Evolutionary conservation across 2,329 filamentous ascomycete species (phyloP), one percentile per base, ranked within the genome.

Genomic region (Penicillium sp.): DNA sequence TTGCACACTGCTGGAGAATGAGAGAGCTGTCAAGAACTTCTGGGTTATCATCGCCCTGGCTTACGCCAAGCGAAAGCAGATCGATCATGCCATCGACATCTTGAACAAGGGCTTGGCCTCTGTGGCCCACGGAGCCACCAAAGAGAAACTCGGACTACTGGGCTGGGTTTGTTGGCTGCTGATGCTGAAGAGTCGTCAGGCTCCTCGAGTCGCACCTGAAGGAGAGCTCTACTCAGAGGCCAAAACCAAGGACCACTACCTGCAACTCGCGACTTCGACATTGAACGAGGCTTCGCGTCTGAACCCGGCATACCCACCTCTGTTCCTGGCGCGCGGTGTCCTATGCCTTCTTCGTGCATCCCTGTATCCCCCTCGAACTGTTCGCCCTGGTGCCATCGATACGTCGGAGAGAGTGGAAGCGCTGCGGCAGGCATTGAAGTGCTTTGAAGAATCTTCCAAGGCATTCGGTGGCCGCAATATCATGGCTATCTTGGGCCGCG

Each of bases 11-110:
- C 82, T 98, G 54, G 91, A 98, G 72, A 95, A 93, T 63, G 94
- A 98, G 69, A 84, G 85, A 62, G 90, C 89, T 13, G 86, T 88
- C 29, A 89, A 91, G 61, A 88, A 85, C 42, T 94, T 94, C 59
- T 98, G 94, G 94, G 91, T 98, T 77, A 91, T 89, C n/a, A 93
- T 97, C 56, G 87, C 94, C 34, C 78, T 97, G 49, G 91, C 91
- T 39, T 98, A 98, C 65, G 91, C 93, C 32, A 98, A 97, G 73
- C 89, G 95, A 72, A 84, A 85, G 64, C 95, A 95, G 72, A 81
- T 93, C 52, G 90, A 96, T 64, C 87, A 93, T 72, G 82, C 82
- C 42, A 79, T 86, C 50, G 81, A 85, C 52, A 82, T 86, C 44
- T 69, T 86, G 57, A 81, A 84, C 40, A 86, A 87, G 61, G 89